Conservation (phyloP, 2,329 filamentous ascomycete species). For the Tolypocladium pustulatum region DNA sequence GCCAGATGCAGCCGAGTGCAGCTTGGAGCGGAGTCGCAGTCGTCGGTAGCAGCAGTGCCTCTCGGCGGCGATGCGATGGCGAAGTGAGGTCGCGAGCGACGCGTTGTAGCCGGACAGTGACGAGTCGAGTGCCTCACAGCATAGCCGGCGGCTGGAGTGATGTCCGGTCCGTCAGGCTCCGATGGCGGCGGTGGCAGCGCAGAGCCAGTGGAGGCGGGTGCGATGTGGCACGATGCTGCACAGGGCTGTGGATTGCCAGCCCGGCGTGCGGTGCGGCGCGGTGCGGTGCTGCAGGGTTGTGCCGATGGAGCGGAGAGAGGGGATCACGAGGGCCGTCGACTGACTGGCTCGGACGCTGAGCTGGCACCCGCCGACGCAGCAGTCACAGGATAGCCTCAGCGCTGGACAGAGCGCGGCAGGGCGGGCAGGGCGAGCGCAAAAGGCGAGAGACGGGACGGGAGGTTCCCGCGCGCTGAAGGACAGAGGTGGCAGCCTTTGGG, state of each 20-base stretch:
- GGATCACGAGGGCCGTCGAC: background rate
- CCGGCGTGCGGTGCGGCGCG: background rate
- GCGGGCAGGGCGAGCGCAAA: background rate
- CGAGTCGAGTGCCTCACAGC: constrained; percentile 3
- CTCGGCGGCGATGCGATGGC: background rate
- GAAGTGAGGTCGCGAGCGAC: background rate
- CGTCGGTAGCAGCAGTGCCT: background rate
- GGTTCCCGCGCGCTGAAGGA: background rate
- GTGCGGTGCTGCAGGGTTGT: background rate
- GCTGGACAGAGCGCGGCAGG: background rate
- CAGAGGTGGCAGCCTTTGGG: background rate
- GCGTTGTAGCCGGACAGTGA: background rate
- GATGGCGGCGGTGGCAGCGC: background rate
- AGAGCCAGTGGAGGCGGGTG: background rate
- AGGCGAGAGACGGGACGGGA: background rate
- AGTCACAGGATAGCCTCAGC: background rate
- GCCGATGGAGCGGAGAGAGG: background rate
- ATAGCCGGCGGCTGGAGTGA: constrained; percentile 3
- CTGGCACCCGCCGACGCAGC: constrained; percentile 1
- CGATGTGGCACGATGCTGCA: background rate
- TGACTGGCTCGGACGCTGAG: background rate
- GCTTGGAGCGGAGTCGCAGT: background rate
- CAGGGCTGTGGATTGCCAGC: background rate
- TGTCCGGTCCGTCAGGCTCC: constrained; percentile 1
- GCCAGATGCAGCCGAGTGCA: background rate